A percentile compares a stretch with the other conserved stretches of the same genome.
These are phyloP conservation scores for Alnus glutinosa DNA, from an alignment of 306 rosid species.

Conservation along the genomic window DNA sequence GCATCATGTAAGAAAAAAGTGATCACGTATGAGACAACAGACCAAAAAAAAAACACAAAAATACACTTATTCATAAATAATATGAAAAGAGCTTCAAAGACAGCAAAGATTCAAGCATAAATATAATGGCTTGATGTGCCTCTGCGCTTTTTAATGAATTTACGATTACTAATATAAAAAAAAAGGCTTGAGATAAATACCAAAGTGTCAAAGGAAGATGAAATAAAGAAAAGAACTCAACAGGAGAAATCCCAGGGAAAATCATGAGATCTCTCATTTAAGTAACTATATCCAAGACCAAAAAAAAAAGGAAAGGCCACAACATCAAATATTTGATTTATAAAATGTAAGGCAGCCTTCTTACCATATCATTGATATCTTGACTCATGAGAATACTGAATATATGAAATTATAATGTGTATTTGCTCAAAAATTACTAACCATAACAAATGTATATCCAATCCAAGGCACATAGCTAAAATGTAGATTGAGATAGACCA, in stretches of 20 bases:
- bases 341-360: neutral
- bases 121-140: neutral
- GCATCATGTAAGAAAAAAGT: conserved; percentile 40
- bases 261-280: neutral
- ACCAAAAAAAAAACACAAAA: conserved; percentile 11
- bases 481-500: neutral
- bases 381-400: neutral
- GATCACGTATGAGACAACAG: conserved; percentile 22
- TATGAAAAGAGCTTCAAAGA: conserved; percentile 22
- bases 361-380: neutral
- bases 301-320: neutral
- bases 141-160: too few species aligned
- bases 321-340: neutral
- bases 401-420: neutral
- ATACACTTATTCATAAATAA: neutral
- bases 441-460: neutral
- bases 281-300: neutral
- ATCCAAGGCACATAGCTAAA: too few species aligned
- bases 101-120: conserved; percentile 20
- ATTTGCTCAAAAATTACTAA: neutral
- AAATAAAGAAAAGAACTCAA: neutral
- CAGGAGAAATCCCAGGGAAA: neutral
- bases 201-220: neutral
- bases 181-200: too few species aligned
- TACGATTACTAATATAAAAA: too few species aligned